phyloP scores from a whole-genome alignment of 306 rosid species.

The Ceratonia siliqua region DNA sequence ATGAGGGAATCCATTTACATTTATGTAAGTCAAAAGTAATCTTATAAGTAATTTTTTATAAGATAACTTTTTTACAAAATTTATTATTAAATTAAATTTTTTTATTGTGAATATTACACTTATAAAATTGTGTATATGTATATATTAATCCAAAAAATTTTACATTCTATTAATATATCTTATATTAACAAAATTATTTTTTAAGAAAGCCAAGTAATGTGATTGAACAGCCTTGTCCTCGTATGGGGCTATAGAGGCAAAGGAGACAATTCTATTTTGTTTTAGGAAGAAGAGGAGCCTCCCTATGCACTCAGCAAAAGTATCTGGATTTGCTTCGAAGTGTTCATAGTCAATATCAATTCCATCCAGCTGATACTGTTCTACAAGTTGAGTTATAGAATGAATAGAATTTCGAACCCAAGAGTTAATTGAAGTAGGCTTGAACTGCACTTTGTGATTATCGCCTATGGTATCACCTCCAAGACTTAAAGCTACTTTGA shows the following conservation, averaged over 20 bases:
- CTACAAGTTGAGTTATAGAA: conserved; percentile 19
- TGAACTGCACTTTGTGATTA: conserved; percentile 1
- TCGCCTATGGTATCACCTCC: conserved; percentile 35
- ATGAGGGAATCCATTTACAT: too few species aligned
- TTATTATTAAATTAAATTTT: too few species aligned
- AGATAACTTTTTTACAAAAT: too few species aligned
- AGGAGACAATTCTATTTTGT: conserved; percentile 18
- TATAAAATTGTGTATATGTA: too few species aligned
- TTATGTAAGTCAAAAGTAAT: too few species aligned
- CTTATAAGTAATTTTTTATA: too few species aligned
- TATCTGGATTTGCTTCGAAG: conserved; percentile 35
- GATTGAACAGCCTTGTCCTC: conserved; percentile 26
- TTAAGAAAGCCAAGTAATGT: conserved; percentile 38
- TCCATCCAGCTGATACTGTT: conserved; percentile 28
- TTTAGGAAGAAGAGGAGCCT: conserved; percentile 25
- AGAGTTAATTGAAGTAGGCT: conserved; percentile 18
- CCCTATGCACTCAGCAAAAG: conserved; percentile 38
- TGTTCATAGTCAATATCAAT: conserved; percentile 44
- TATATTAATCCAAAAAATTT: too few species aligned
- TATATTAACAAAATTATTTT: too few species aligned
- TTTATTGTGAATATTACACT: too few species aligned
- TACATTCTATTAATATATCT: too few species aligned
- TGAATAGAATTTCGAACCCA: conserved; percentile 37
- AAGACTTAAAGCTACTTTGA: conserved; percentile 41
- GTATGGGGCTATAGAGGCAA: conserved; percentile 41